Evolutionary conservation across 345 rosid genomes (phyloP).

Genomic region (Fremontodendron californicum): DNA sequence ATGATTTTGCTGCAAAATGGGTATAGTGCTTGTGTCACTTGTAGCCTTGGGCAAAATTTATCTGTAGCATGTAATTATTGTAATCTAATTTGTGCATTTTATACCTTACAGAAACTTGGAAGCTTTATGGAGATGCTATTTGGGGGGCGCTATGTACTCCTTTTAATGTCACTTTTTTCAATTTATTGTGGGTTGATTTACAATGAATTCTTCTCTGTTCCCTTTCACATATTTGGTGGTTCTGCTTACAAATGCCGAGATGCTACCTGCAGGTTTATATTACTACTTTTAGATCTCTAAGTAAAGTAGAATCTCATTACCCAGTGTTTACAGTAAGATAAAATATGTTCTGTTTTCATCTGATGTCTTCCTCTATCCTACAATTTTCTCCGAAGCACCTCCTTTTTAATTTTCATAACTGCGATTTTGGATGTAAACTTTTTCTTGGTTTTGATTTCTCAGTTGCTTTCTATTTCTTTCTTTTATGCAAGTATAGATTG

Average conservation of each 20-base stretch:
- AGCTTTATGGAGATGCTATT: constrained; percentile 99
- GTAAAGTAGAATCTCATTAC: not conserved
- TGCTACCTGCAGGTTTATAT: constrained; percentile 64
- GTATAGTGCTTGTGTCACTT: not conserved
- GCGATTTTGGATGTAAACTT: not conserved
- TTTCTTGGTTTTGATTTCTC: not conserved
- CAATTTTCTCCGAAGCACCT: not conserved
- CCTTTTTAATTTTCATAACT: not conserved
- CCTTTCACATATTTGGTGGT: constrained; percentile 88
- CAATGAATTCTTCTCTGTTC: constrained; percentile 96
- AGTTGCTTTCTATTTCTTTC: not conserved
- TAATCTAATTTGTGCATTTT: constrained; percentile 1
- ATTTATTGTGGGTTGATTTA: constrained; percentile 96
- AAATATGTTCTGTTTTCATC: constrained; percentile 1
- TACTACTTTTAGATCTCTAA: constrained; percentile 1
- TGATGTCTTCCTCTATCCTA: constrained; percentile 5
- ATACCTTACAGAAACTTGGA: constrained; percentile 76
- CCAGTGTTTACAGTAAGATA: constrained; percentile 5
- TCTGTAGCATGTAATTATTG: not conserved
- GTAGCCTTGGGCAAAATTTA: not conserved
- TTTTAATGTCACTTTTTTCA: constrained; percentile 89
- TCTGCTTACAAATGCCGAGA: constrained; percentile 96
- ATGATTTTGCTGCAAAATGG: not conserved
- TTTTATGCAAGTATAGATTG: not conserved
- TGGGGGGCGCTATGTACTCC: constrained; percentile 90